These are phyloP conservation scores for Fraxinus xanthoxyloides DNA, from an alignment of 305 asterid genomes.

Conservation along the genomic window DNA sequence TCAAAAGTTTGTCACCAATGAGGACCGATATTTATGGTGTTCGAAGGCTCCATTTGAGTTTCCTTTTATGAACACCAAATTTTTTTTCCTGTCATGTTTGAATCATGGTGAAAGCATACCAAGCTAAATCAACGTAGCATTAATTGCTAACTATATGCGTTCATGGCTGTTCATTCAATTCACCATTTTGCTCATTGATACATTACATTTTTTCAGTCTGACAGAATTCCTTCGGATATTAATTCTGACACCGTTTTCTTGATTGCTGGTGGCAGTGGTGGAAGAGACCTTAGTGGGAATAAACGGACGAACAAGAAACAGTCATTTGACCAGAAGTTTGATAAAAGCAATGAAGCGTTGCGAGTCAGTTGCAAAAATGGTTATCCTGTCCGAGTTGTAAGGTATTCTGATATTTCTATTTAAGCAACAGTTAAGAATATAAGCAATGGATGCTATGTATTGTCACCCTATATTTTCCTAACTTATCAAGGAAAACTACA, in stretches of 20 bases:
- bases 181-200: not conserved
- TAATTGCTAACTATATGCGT: not conserved
- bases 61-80: not conserved
- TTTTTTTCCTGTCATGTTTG: not conserved
- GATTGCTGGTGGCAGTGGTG: constrained; percentile 63
- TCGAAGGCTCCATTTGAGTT: not conserved
- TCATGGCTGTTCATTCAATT: not conserved
- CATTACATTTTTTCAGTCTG: not conserved
- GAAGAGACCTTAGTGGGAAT: constrained; percentile 84
- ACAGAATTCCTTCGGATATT: not conserved
- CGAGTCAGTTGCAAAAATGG: constrained; percentile 78
- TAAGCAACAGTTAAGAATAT: not conserved
- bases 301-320: constrained; percentile 78
- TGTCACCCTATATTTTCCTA: not conserved
- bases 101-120: not conserved
- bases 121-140: not conserved
- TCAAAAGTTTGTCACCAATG: not conserved
- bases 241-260: constrained; percentile 11
- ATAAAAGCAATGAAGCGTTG: constrained; percentile 65
- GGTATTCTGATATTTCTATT: constrained; percentile 43
- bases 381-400: constrained; percentile 90
- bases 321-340: constrained; percentile 70
- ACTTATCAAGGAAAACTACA: not conserved
- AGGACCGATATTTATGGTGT: constrained; percentile 4
- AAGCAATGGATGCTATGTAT: not conserved